Evolutionary conservation across 1,139 yeast species (phyloP), one percentile per base, ranked within the genome.

Genomic region (Yamadazyma jaroonii): DNA sequence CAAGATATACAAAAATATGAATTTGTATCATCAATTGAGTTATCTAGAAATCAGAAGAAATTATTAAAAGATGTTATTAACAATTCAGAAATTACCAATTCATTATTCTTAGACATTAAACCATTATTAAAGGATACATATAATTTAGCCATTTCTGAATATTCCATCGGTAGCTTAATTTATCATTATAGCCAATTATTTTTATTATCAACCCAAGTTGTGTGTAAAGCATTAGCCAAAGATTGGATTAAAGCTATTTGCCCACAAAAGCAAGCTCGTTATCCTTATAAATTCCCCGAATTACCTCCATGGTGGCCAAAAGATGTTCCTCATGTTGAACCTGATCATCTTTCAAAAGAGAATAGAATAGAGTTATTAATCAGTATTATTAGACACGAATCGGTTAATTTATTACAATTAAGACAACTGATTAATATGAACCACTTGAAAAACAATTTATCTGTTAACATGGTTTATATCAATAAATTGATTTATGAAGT

Each of bases 221-320:
- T 74, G 1, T 84, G 92, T 53, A 82, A 82, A 46, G 52, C 64
- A 3, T 57, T 84, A 10, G 83, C 86, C 9, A 84, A 83, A 53
- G 64, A 71, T 11, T 84, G 90, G 89, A 81, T 84, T 36, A 76
- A 72, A 48, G 59, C 64, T 2, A 64, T 82, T 8, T 88, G 82
- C 49, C 92, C 92, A 2, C 67, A 62, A 42, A 84, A 84, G 49
- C 89, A 84, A 56, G 71, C 84, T 1, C 57, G 62, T 15, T 74
- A 57, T 47, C 92, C 92, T 0, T 84, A 84, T 54, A 82, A 78
- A 41, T 79, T 76, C 3, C 69, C 70, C 10, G 36, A 29, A 1
- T 75, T 66, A 44, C 92, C 92, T 0, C 52, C 52, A 1, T 84
- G 92, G 90, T 84, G 92, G 94, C 92, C 92, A 0, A 30, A 30